Base-by-base conservation (phyloP, 495 filamentous ascomycete species). In the Penicillium ochrochloron region DNA sequence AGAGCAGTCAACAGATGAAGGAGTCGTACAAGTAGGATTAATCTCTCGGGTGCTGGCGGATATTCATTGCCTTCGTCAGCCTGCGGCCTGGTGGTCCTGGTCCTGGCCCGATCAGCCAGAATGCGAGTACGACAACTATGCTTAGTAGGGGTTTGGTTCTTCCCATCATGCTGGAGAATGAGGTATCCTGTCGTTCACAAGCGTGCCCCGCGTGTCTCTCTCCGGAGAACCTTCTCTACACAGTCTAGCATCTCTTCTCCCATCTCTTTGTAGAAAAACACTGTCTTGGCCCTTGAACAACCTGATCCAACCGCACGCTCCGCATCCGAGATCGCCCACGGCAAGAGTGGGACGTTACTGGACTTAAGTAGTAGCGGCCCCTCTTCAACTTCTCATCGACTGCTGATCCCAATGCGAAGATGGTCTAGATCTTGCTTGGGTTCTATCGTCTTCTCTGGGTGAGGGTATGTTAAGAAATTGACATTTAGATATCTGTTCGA, bases 351-450 rank as follows among this genome's bases (percentile, higher is more conserved):
- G 53, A 56, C 53, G 21, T 25, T 12, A 27, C 25, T 27, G 25
- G 25, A 27, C 25, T 27, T 27, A 27, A 27, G 25, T 7, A 7
- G 44, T 17, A 25, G n/a, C 5, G 21, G 44, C 21, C 48, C 60
- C 25, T 37, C 35, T 29, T n/a, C 15, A 33, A 33, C 2, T 29
- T 1, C 14, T 50, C 11, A 39, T 39, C 41, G 21, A 3, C 50
- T 6, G 66, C 54, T 62, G 66, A 65, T 68, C 66, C 0, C 48
- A 68, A 65, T 60, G 62, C 59, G 33, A 56, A 41, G 15, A 21
- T 19, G 62, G 62, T 61, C 66, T 68, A 68, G 66, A 68, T 21
- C 17, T 17, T 29, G 21, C 21, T 33, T 33, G 31, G 31, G 31
- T 33, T 33, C 31, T 4, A 27, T 27, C 25, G 25, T 27, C 4